Evolutionary conservation across 1,284 basidiomycete genomes (phyloP), one percentile per base, ranked within the genome.

Genomic region (Cerrena zonata): DNA sequence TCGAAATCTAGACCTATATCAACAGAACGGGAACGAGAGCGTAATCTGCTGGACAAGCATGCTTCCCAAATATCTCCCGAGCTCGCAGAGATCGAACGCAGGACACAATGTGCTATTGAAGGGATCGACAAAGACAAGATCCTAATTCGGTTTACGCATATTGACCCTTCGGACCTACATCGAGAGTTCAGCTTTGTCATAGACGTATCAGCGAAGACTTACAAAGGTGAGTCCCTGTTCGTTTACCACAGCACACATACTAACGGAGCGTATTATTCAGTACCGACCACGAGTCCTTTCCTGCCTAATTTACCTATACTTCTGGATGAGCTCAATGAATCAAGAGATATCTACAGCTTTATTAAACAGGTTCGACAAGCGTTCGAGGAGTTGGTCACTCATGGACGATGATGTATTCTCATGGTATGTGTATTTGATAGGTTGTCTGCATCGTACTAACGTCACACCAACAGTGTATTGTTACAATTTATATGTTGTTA

Each of bases 181-280:
- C 73, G 78, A 26, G 88, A 91, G 58, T 90, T 84, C 56, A 84
- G 77, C 49, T 74, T 94, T 51, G 82, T 92, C 0, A 64, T 94
- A 23, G 89, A 94, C 60, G 73, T 91, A 15, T 80, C 84, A 0
- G 66, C 69, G 7, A 66, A 69, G 11, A 65, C 70, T 2, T 92
- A 90, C 59, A 78, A 78, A 72, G 86, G 91, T 90, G 49, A 47
- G 74, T 60, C n/a, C 37, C 4, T 22, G n/a, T 7, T 5, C 18
- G 15, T 3, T 27, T 24, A 21, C 3, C 19, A 13, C 49, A 45
- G 49, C 45, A n/a, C 49, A 34, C 46, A 22, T 19, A 4, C 26
- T 34, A 4, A 23, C 45, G 39, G 38, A 45, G 30, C 12, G 44
- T 39, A 46, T 11, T 27, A 21, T 11, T 12, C 56, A 89, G 87